phyloP scores from a whole-genome alignment of 169 alveolate species.

The Plasmodium gonderi region DNA sequence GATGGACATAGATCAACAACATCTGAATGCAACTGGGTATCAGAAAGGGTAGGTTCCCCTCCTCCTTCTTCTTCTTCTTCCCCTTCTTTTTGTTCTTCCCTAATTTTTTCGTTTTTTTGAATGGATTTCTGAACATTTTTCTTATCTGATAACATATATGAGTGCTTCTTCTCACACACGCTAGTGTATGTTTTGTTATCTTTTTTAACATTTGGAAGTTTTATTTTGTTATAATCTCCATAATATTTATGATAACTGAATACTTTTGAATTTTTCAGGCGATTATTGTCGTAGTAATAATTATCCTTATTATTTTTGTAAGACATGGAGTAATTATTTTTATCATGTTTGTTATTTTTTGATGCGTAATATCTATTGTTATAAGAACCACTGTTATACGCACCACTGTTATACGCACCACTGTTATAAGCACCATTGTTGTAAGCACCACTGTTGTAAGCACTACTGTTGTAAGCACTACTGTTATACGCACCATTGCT shows the following conservation, averaged over 20 bases:
- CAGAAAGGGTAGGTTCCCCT: background rate
- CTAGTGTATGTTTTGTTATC: background rate
- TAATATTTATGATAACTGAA: slow-evolving; percentile 12
- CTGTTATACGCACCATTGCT: background rate
- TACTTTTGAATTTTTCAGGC: background rate
- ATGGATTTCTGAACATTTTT: background rate
- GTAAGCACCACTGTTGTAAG: background rate
- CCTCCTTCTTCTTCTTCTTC: background rate
- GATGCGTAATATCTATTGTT: slow-evolving; percentile 21
- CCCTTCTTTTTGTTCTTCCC: background rate
- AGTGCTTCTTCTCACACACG: background rate
- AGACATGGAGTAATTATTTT: background rate
- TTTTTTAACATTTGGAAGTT: background rate
- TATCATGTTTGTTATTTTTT: slow-evolving; percentile 23
- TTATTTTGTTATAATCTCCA: background rate
- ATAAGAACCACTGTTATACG: background rate
- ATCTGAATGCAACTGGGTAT: background rate
- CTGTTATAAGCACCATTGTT: background rate
- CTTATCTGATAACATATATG: background rate
- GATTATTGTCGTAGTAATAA: slow-evolving; percentile 4
- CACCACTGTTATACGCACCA: background rate
- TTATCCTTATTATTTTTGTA: slow-evolving; percentile 35
- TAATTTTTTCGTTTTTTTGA: no score
- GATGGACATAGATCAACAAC: background rate
- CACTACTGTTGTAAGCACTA: background rate